phyloP scores from a whole-genome alignment of 257 asterid species.

The Galeopsis tetrahit region DNA sequence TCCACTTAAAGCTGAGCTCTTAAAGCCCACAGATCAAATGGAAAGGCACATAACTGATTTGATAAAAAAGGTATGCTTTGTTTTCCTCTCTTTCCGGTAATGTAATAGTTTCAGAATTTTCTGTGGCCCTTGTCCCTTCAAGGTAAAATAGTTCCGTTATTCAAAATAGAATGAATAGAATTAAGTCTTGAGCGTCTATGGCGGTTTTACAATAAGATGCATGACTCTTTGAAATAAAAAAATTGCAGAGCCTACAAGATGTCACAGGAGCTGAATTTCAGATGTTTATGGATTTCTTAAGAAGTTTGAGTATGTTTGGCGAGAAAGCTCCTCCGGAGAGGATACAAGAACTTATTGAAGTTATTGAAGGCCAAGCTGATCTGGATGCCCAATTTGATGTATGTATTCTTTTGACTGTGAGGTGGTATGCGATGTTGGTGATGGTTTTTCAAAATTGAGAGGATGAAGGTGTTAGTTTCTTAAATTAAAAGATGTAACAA shows the following conservation, averaged over 20 bases:
- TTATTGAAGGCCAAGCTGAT: constrained; percentile 95
- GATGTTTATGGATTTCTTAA: constrained; percentile 89
- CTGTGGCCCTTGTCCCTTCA: constrained; percentile 21
- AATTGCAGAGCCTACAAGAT: constrained; percentile 88
- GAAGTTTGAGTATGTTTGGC: constrained; percentile 78
- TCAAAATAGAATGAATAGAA: constrained; percentile 11
- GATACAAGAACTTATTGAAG: constrained; percentile 82
- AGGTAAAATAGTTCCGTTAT: constrained; percentile 23
- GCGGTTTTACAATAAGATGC: constrained; percentile 27
- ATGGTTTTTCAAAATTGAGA: constrained; percentile 15
- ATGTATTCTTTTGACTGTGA: constrained; percentile 38
- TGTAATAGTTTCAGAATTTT: neutral
- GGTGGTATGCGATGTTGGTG: constrained; percentile 6
- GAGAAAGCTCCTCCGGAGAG: constrained; percentile 77
- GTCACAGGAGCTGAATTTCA: constrained; percentile 96
- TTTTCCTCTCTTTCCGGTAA: constrained; percentile 26
- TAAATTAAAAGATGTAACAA: constrained; percentile 14
- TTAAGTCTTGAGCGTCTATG: constrained; percentile 5
- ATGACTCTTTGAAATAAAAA: constrained; percentile 27
- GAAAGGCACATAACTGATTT: constrained; percentile 93
- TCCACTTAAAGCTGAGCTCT: constrained; percentile 86
- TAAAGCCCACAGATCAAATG: constrained; percentile 83
- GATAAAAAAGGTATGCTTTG: constrained; percentile 64
- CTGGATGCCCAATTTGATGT: constrained; percentile 86
- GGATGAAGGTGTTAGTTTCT: constrained; percentile 18